Evolutionary conservation across 345 rosid genomes (phyloP), one percentile per base, ranked within the genome.

Genomic region (Camelina laxa): DNA sequence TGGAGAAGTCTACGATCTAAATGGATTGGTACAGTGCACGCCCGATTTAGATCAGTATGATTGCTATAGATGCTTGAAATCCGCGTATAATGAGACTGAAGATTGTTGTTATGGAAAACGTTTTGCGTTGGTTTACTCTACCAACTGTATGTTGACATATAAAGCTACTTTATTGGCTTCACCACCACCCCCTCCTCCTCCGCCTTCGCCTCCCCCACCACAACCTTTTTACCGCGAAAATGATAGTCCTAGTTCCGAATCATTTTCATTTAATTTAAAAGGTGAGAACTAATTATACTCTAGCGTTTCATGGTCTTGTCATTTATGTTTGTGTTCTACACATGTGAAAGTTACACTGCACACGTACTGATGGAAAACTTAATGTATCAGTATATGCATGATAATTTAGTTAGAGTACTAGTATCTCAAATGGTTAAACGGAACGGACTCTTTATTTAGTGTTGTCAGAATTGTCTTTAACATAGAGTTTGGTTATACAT

Each of bases 61-160:
- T 60, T 60, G 75, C 50, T 59, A 48, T 48, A 71, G 75, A 47
- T 71, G 67, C 27, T 49, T 71, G 58, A 71, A 49, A 59, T 20
- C 39, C 4, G 67, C 39, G 1, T 71, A 71, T 49, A 71, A 71
- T 22, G 67, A 60, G 57, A 70, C 75, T 5, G 9, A 70, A 1
- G 24, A 33, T 5, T 70, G 67, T 70, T 70, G 58, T 48, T 70
- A 70, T 35, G 67, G 75, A 20, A 58, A 33, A 0, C 30, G 36
- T 71, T 71, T 20, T 1, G 67, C 49, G 13, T 10, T 71, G 48
- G 67, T 71, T 35, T 60, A 60, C 38, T 10, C 49, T 20, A 21
- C 48, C 15, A 49, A 71, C 17, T 60, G 75, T 21, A 60, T 60
- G 59, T 35, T 71, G 50, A 47, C 67, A 15, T 71, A 71, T 71